Percentiles rank a stretch among this genome's conserved stretches.
These are phyloP conservation scores for Pyrenula aspistea DNA, from an alignment of 495 filamentous ascomycete species.

Conservation along the genomic window DNA sequence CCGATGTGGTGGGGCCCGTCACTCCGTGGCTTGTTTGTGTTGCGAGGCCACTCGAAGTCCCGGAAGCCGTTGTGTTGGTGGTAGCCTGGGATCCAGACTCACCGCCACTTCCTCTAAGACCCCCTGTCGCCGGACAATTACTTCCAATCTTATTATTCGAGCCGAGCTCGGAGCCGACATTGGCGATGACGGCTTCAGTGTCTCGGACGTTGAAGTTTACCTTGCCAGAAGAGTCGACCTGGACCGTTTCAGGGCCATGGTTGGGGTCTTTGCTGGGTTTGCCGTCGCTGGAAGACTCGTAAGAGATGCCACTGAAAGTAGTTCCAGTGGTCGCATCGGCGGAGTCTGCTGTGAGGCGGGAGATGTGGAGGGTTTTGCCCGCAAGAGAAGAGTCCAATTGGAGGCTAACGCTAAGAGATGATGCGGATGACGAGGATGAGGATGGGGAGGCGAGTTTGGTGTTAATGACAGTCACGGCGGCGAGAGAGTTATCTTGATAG, in stretches of 20 bases:
- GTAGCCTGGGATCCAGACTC: neutral
- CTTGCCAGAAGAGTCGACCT: constrained; percentile 8
- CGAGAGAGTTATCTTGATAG: constrained; percentile 14
- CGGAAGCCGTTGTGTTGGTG: neutral
- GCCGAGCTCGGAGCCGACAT: neutral
- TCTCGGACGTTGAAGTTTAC: constrained; percentile 14
- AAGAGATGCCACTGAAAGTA: constrained; percentile 23
- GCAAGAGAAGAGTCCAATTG: constrained; percentile 7
- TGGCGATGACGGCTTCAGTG: constrained; percentile 3
- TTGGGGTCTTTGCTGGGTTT: constrained; percentile 4
- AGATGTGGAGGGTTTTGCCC: constrained; percentile 14
- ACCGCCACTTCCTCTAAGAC: neutral
- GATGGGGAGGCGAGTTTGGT: constrained; percentile 12
- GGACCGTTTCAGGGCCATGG: constrained; percentile 5
- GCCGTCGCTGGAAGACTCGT: constrained; percentile 13
- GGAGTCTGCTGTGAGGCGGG: constrained; percentile 18
- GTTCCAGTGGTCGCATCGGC: constrained; percentile 15
- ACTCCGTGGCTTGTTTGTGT: neutral
- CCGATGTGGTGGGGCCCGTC: neutral
- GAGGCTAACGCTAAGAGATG: constrained; percentile 9
- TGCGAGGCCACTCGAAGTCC: neutral
- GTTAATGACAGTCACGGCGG: constrained; percentile 21
- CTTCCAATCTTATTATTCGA: neutral
- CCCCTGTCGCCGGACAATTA: neutral
- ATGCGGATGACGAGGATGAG: constrained; percentile 3